These are phyloP conservation scores for Croton setiger DNA, from an alignment of 441 rosid species.

Conservation along the genomic window DNA sequence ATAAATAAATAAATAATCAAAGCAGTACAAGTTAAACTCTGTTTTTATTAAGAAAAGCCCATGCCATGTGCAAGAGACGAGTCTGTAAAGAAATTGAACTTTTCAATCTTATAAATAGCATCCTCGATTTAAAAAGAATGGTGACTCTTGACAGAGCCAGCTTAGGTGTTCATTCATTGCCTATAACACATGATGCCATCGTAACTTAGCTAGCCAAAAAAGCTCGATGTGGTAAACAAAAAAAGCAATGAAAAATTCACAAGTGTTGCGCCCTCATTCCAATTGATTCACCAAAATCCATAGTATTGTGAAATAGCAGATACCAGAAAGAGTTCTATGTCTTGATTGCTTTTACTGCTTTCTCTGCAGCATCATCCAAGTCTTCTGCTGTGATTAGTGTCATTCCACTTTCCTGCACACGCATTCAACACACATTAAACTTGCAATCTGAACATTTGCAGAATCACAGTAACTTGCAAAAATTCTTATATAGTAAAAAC, in stretches of 20 bases:
- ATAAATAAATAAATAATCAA: no score
- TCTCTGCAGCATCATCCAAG: constrained; percentile 95
- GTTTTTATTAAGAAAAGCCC: neutral
- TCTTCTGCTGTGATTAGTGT: constrained; percentile 83
- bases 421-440: neutral
- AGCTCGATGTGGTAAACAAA: neutral
- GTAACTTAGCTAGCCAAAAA: constrained; percentile 4
- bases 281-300: constrained; percentile 21
- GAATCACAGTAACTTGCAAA: no score
- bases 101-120: neutral
- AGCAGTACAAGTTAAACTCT: no score
- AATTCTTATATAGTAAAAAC: neutral
- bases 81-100: neutral
- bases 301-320: constrained; percentile 8
- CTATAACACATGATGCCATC: neutral
- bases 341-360: constrained; percentile 70
- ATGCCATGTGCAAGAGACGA: no score
- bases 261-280: constrained; percentile 10
- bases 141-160: neutral
- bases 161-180: neutral
- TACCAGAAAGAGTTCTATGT: neutral
- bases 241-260: neutral
- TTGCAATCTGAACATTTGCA: neutral
- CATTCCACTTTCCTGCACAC: constrained; percentile 88
- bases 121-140: neutral